These are phyloP conservation scores for Pisolithus orientalis DNA, from an alignment of 768 basidiomycete genomes.

Conservation along the genomic window DNA sequence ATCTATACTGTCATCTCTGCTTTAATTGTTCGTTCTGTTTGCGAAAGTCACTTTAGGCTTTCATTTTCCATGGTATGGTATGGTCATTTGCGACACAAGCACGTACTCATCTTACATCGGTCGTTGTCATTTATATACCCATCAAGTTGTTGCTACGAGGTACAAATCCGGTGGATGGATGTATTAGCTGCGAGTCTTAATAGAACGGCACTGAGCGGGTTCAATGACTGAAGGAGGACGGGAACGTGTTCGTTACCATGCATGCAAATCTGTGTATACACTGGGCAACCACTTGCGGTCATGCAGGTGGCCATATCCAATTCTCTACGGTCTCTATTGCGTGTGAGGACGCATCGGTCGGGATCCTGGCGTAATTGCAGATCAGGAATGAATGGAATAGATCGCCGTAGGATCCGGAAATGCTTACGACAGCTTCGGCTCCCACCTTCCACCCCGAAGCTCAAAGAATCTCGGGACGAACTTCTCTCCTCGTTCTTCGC, in stretches of 20 bases:
- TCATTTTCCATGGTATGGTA: neutral
- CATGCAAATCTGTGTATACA: neutral
- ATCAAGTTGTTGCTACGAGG: constrained; percentile 31
- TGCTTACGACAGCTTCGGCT: constrained; percentile 69
- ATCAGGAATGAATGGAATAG: neutral
- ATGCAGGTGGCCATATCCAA: constrained; percentile 63
- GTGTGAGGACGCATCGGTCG: constrained; percentile 54
- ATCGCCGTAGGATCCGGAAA: neutral
- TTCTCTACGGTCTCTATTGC: constrained; percentile 61
- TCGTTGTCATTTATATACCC: constrained; percentile 30
- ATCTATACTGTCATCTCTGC: neutral
- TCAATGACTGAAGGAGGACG: neutral
- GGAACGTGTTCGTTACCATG: neutral
- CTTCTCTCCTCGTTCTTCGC: constrained; percentile 66
- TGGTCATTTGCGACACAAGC: neutral
- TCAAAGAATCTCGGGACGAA: constrained; percentile 82
- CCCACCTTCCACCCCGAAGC: constrained; percentile 70
- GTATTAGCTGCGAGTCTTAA: constrained; percentile 25
- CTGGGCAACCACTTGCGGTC: neutral
- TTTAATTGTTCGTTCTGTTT: neutral
- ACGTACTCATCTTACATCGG: neutral
- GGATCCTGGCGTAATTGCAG: constrained; percentile 44
- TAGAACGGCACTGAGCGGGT: constrained; percentile 13
- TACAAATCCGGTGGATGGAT: constrained; percentile 32
- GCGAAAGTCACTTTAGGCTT: neutral